Evolutionary conservation across 306 rosid species (phyloP).

Genomic region (Chamaecrista fasciculata): DNA sequence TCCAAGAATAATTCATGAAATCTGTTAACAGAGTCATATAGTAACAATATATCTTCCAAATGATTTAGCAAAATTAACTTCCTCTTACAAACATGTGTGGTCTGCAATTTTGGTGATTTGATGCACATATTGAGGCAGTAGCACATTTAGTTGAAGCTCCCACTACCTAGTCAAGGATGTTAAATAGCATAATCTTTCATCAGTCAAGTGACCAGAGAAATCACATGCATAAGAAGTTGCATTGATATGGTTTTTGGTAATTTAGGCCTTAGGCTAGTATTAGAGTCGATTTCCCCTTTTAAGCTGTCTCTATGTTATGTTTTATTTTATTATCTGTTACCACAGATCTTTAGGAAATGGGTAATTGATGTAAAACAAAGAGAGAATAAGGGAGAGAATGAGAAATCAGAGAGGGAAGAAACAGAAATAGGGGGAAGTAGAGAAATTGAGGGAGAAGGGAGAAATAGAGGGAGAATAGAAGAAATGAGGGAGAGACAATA

Average conservation of each 20-base stretch:
- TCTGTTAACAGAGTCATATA: background rate
- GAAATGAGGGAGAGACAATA: too few species aligned
- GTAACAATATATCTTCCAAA: background rate
- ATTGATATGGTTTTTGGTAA: background rate
- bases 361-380: too few species aligned
- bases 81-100: background rate
- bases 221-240: background rate
- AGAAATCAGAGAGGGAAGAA: too few species aligned
- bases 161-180: background rate
- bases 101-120: background rate
- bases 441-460: too few species aligned
- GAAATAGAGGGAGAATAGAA: too few species aligned
- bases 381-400: too few species aligned
- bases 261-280: background rate
- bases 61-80: background rate
- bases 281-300: background rate
- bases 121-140: background rate
- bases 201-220: background rate
- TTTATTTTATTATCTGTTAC: background rate
- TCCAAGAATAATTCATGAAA: background rate
- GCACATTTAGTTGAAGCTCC: background rate
- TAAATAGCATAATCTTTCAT: background rate
- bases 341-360: background rate
- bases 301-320: background rate
- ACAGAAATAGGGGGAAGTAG: too few species aligned